These are phyloP conservation scores for Sergeia podlipaevii DNA, from an alignment of 208 protist species.

Conservation along the genomic window DNA sequence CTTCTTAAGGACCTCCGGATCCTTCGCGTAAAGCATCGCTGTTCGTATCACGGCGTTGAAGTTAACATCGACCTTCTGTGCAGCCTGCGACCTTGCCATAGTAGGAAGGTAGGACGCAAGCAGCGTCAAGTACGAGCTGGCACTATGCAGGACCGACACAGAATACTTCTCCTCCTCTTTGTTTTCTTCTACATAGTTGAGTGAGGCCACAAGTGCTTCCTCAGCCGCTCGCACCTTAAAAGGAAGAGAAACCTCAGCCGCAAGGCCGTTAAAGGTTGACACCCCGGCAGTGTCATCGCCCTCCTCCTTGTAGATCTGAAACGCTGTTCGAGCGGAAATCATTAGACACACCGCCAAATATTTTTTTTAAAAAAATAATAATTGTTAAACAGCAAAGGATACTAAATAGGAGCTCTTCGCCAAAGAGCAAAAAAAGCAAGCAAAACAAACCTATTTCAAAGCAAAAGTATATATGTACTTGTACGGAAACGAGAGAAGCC, in stretches of 20 bases:
- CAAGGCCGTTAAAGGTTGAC: constrained; percentile 51
- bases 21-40: constrained; percentile 31
- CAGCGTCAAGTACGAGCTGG: constrained; percentile 44
- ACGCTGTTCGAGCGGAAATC: constrained; percentile 69
- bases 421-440: no score
- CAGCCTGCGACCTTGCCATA: constrained; percentile 31
- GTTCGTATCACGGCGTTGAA: constrained; percentile 39
- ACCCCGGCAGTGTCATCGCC: constrained; percentile 21
- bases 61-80: constrained; percentile 36
- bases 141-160: constrained; percentile 44
- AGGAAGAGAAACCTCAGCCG: constrained; percentile 48
- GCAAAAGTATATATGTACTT: no score
- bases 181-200: constrained; percentile 41
- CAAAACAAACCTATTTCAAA: no score
- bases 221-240: constrained; percentile 71
- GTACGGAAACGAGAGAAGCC: no score
- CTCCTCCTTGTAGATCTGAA: constrained; percentile 67
- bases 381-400: no score
- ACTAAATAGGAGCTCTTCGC: no score
- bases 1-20: constrained; percentile 10
- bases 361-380: neutral
- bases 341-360: constrained; percentile 8
- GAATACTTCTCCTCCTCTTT: constrained; percentile 34
- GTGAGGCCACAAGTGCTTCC: constrained; percentile 49
- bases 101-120: constrained; percentile 60